Evolutionary conservation across 257 asterid genomes (phyloP), one percentile per base, ranked within the genome.

Genomic region (Plantago major): DNA sequence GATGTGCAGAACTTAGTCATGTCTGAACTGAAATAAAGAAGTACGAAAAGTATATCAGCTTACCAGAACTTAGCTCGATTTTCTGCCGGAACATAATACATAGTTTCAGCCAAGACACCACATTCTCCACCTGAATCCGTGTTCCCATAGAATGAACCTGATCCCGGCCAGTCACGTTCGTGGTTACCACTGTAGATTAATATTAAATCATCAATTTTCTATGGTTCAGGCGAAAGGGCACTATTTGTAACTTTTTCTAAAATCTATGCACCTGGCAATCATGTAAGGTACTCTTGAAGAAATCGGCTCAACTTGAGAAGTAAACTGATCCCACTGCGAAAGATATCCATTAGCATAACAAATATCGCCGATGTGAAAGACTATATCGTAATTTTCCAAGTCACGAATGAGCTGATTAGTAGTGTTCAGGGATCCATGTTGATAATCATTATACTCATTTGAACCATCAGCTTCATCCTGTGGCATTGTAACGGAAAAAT

Each of bases 401-500:
- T 85, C 97, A 58, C 72, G 70, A 53, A 78, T 55, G 33, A 93
- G 95, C 78, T 82, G 91, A 60, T 82, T 82, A 46, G 97, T 93
- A 4, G 96, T 93, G 82, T 87, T 83, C 10, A 93, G 96, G 56
- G 96, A 73, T 59, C 88, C 97, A 10, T 71, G 86, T 71, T 92
- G 95, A 67, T 69, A 88, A 65, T 85, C 78, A 63, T 85, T 88
- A 10, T 90, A 83, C 74, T 83, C 99, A 11, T 87, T 89, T 28
- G 99, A 93, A 65, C 99, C 99, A 78, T 89, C 99, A 49, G 76
- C 89, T 72, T 93, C 99, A 65, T 77, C 95, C 97, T 89, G 84
- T 69, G 69, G 10, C 52, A 18, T 28, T 7, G 10, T 54, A 19
- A 14, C 3, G 40, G 12, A 49, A 46, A 43, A 9, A 17, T 14